Conservation (phyloP, 2,329 filamentous ascomycete genomes). For the Westerdykella aurantiaca region DNA sequence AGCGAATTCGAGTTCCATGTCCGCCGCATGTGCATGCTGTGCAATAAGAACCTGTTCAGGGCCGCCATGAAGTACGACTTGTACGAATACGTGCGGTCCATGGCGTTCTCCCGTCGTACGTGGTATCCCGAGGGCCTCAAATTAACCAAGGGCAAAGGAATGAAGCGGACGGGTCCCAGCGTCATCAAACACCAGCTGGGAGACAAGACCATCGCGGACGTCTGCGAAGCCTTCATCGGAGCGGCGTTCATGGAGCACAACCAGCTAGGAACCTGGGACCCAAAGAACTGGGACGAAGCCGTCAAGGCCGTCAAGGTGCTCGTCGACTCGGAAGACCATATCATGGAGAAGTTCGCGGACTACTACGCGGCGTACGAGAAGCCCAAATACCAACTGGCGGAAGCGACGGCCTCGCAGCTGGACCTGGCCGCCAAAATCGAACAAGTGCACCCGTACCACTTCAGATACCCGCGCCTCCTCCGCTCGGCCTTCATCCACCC, state of each 20-base stretch:
- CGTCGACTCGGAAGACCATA: slow-evolving; percentile 64
- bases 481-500: slow-evolving; percentile 85
- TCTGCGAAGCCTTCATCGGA: slow-evolving; percentile 90
- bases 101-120: slow-evolving; percentile 67
- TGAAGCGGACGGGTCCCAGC: slow-evolving; percentile 44
- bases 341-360: slow-evolving; percentile 62
- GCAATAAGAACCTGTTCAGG: slow-evolving; percentile 84
- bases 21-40: slow-evolving; percentile 82
- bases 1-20: slow-evolving; percentile 87
- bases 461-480: slow-evolving; percentile 69
- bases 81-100: slow-evolving; percentile 75
- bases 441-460: slow-evolving; percentile 56
- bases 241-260: slow-evolving; percentile 63
- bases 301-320: slow-evolving; percentile 63
- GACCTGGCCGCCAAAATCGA: slow-evolving; percentile 63
- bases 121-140: slow-evolving; percentile 86
- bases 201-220: slow-evolving; percentile 89
- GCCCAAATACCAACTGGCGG: slow-evolving; percentile 63
- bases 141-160: slow-evolving; percentile 65
- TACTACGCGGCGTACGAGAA: slow-evolving; percentile 65
- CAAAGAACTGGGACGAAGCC: slow-evolving; percentile 53
- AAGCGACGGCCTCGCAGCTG: slow-evolving; percentile 59
- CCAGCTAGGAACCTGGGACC: slow-evolving; percentile 36
- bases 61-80: slow-evolving; percentile 62
- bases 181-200: slow-evolving; percentile 60